Evolutionary conservation across 1,284 basidiomycete genomes (phyloP).

Genomic region (Apiotrichum gamsii): DNA sequence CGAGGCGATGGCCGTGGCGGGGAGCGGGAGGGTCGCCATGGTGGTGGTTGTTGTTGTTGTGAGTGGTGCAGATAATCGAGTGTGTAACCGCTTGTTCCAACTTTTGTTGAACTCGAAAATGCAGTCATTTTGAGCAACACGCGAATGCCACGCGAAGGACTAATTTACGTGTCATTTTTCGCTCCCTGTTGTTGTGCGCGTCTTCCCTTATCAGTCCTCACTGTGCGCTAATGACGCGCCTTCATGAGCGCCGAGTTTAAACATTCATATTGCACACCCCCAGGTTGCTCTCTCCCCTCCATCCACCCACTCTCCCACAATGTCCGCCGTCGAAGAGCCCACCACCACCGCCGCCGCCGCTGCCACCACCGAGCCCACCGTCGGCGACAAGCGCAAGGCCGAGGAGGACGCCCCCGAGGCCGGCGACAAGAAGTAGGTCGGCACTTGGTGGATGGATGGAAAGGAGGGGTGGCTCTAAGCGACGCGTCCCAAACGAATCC

Average conservation of each 20-base stretch:
- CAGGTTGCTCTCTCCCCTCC: not conserved
- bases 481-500: too few species aligned
- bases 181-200: not conserved
- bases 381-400: slow-evolving; percentile 30
- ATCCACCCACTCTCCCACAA: slow-evolving; percentile 10
- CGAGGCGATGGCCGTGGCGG: slow-evolving; percentile 15
- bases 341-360: slow-evolving; percentile 3
- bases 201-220: too few species aligned
- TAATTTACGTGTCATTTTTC: not conserved
- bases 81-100: not conserved
- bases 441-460: not conserved
- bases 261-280: too few species aligned
- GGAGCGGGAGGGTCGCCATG: slow-evolving; percentile 9
- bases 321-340: slow-evolving; percentile 16
- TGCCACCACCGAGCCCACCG: too few species aligned
- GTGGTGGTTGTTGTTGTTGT: not conserved
- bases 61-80: too few species aligned
- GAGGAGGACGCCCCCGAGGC: slow-evolving; percentile 19
- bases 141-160: too few species aligned
- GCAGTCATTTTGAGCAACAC: too few species aligned
- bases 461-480: not conserved
- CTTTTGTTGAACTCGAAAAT: not conserved
- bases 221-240: too few species aligned
- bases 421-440: slow-evolving; percentile 32
- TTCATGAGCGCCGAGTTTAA: too few species aligned